Evolutionary conservation across 495 filamentous ascomycete species (phyloP), one percentile per base, ranked within the genome.

Genomic region (Tuber indicum): DNA sequence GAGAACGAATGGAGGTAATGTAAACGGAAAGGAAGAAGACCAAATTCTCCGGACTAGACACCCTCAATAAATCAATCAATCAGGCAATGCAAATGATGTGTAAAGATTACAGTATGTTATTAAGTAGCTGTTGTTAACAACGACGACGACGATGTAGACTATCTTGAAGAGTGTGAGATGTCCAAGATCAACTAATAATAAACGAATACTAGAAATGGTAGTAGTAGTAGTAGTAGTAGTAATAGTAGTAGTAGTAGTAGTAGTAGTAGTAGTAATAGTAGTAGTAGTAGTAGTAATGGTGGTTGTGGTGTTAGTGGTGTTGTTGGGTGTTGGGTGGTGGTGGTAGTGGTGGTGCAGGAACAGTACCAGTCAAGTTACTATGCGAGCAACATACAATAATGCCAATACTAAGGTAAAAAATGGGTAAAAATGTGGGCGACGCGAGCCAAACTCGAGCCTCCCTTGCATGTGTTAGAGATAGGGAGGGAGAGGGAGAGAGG

Each of bases 41-140:
- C 21, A 58, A 26, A 58, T 66, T 66, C 58, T 66, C 58, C 58
- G n/a, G 32, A 66, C 49, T 66, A 66, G n/a, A 66, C 58, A 26
- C 58, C 14, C 12, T 66, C 58, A 32, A 66, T 32, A 14, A 66
- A 66, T 66, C 58, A 66, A 62, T 62, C 52, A 26, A 66, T 66
- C 58, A 66, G 58, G 58, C 58, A 66, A 32, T 26, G 12, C 58
- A 66, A 3, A 66, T 66, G 26, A 26, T 58, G 58, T 32, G 58
- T 66, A 32, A 26, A 66, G 21, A 58, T n/a, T 58, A 58, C 23
- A 66, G 26, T 32, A 32, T 66, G 58, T 8, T 66, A 66, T 32
- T 32, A 66, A 16, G 58, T 66, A 66, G 58, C 26, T 26, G 58
- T 32, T 32, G 32, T 32, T 32, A 32, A 32, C 58, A 66, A 32